Conservation (phyloP, 495 filamentous ascomycete genomes). For the Sporormia fimetaria region DNA sequence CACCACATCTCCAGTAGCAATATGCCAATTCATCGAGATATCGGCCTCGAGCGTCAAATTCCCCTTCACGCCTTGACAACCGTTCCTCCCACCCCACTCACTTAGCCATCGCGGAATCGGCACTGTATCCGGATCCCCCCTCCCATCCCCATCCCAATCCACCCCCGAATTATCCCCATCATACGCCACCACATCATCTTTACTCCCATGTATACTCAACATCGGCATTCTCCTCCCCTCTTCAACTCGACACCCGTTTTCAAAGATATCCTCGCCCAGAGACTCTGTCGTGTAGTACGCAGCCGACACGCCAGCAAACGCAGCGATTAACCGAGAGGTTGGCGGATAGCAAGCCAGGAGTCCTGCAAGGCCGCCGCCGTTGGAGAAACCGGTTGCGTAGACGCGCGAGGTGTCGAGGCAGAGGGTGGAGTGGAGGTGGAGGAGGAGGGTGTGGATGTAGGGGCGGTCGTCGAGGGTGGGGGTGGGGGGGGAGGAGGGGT, state of each 20-base stretch:
- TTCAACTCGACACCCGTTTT: background rate
- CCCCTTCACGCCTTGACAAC: background rate
- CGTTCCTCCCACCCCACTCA: background rate
- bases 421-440: background rate
- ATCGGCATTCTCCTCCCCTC: conserved; percentile 1
- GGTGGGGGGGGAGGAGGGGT: conserved; percentile 3
- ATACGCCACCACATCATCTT: conserved; percentile 6
- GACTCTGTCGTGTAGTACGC: conserved; percentile 5
- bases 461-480: conserved; percentile 5
- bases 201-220: conserved; percentile 2
- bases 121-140: conserved; percentile 1
- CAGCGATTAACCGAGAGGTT: conserved; percentile 2
- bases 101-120: background rate
- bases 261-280: conserved; percentile 6
- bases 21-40: too few species aligned
- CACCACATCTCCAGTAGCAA: background rate
- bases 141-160: background rate
- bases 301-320: conserved; percentile 2
- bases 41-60: background rate
- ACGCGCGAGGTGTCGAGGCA: conserved; percentile 8
- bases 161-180: conserved; percentile 1
- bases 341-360: conserved; percentile 6
- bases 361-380: conserved; percentile 9
- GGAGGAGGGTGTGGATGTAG: conserved; percentile 4
- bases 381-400: conserved; percentile 8